These are phyloP conservation scores for Aurifilum marmelostoma DNA, from an alignment of 2,329 filamentous ascomycete species.

Conservation along the genomic window DNA sequence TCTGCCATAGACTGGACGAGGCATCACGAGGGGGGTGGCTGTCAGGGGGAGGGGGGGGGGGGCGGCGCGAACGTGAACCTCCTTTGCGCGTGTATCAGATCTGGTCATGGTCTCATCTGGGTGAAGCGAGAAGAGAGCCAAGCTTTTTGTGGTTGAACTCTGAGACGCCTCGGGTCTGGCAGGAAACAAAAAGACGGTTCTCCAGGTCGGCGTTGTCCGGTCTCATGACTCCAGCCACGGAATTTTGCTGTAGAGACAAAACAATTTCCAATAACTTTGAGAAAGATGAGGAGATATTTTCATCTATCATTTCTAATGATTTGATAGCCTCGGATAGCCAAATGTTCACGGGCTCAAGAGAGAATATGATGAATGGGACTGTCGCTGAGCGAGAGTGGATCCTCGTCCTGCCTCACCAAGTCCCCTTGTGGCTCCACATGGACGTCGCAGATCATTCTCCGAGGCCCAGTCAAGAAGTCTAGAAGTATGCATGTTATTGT, in stretches of 20 bases:
- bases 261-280: not conserved
- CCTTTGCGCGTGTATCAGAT: constrained; percentile 4
- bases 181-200: not conserved
- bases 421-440: constrained; percentile 1
- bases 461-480: not conserved
- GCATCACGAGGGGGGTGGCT: not conserved
- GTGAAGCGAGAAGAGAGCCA: constrained; percentile 1
- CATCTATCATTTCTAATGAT: too few species aligned
- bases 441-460: constrained; percentile 4
- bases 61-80: not conserved
- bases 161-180: constrained; percentile 3
- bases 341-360: not conserved
- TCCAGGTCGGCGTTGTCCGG: not conserved
- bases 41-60: not conserved
- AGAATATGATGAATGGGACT: not conserved
- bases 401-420: constrained; percentile 4
- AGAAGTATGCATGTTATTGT: not conserved
- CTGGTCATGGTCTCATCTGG: not conserved
- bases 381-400: not conserved
- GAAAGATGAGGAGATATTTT: not conserved
- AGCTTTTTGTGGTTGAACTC: not conserved
- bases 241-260: too few species aligned
- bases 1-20: not conserved
- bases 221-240: not conserved
- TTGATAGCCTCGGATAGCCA: not conserved